Evolutionary conservation across 2,329 filamentous ascomycete species (phyloP), one percentile per base, ranked within the genome.

Genomic region (Fusarium sp.): DNA sequence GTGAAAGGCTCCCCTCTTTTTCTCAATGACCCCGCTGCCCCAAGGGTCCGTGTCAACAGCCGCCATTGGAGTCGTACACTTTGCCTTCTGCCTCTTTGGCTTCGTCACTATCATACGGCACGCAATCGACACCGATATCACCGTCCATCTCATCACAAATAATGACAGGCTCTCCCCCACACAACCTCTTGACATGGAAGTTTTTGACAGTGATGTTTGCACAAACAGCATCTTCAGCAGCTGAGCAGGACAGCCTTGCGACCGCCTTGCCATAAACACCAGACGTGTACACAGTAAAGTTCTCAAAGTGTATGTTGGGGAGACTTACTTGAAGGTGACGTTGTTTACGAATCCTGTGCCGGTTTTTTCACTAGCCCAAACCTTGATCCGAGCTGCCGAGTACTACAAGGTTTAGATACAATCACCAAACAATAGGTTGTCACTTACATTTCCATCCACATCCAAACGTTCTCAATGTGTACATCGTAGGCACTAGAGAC

Each of bases 301-400:
- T 90, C 74, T 89, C 83, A 68, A 91, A 91, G 1, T 81, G 81
- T 36, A 91, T 6, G 3, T 5, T 28, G 16, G 6, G 38, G 4
- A 18, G 16, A 31, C 50, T 20, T 38, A 74, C 71, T 72, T 74
- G 84, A 90, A 91, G 4, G 89, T 91, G 53, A 91, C 83, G 76
- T 91, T 91, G 72, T 87, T 84, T 70, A 91, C 88, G 61, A 86
- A 90, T 14, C 89, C 89, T 65, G 89, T 90, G 5, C 89, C 89
- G 2, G 87, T 86, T 48, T 86, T 80, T 5, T 83, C 80, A 0
- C 89, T 89, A 1, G 89, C 89, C 89, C 89, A 91, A 6, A 86
- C 85, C 81, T 91, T 91, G 48, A 91, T 84, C 9, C 89, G 85
- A 2, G 88, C 88, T 6, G 88, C 88, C 42, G 88, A 87, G 77